These are phyloP conservation scores for Annona cherimola DNA, from an alignment of 164 flowering plant species.

Conservation along the genomic window DNA sequence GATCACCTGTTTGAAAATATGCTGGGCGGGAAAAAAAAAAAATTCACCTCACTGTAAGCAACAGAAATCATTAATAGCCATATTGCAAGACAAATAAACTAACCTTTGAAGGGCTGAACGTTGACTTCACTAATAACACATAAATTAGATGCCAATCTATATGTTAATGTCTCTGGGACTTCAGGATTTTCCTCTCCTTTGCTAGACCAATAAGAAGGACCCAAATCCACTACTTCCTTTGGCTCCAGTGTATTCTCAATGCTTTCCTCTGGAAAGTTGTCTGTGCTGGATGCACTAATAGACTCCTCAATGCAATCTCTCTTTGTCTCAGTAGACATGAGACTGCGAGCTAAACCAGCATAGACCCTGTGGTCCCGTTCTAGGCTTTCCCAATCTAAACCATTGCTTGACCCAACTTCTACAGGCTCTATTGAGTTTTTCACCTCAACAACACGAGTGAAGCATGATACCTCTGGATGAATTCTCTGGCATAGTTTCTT, in stretches of 20 bases:
- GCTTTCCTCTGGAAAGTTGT: slow-evolving; percentile 66
- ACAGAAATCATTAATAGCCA: not conserved
- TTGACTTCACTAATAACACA: slow-evolving; percentile 64
- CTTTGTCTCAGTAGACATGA: slow-evolving; percentile 14
- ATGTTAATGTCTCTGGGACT: slow-evolving; percentile 65
- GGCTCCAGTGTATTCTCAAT: slow-evolving; percentile 62
- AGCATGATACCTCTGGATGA: slow-evolving; percentile 49
- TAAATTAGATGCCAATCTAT: slow-evolving; percentile 41
- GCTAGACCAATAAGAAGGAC: slow-evolving; percentile 94
- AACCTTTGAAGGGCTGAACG: slow-evolving; percentile 79
- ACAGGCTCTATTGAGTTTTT: slow-evolving; percentile 7
- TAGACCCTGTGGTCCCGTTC: slow-evolving; percentile 53
- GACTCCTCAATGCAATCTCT: slow-evolving; percentile 42
- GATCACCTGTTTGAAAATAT: slow-evolving; percentile 39
- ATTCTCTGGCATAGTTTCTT: slow-evolving; percentile 56
- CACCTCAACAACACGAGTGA: slow-evolving; percentile 29
- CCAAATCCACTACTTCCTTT: slow-evolving; percentile 30
- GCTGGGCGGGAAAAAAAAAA: slow-evolving; percentile 24
- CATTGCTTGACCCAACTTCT: slow-evolving; percentile 27
- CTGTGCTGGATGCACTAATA: slow-evolving; percentile 86
- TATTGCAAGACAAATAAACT: not conserved
- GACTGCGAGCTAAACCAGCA: slow-evolving; percentile 45
- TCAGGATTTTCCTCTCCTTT: slow-evolving; percentile 53
- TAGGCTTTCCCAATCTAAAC: slow-evolving; percentile 30
- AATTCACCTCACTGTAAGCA: not conserved